phyloP scores from a whole-genome alignment of 2,329 filamentous ascomycete genomes.

The Rhytidhysteron rufulum region DNA sequence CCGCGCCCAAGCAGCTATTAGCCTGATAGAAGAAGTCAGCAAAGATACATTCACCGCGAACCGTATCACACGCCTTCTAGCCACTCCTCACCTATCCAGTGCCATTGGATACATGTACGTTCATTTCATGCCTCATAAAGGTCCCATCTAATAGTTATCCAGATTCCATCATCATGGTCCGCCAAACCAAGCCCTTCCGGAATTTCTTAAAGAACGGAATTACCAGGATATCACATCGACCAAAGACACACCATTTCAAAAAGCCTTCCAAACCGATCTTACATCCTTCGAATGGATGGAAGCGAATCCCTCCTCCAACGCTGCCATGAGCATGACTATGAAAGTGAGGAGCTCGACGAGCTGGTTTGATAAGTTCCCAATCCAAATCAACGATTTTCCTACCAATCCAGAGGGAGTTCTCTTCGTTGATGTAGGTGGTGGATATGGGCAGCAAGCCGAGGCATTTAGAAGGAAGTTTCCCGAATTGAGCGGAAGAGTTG shows the following conservation, averaged over 20 bases:
- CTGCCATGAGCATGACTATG: no score
- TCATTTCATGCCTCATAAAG: not conserved
- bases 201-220: conserved; percentile 14
- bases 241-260: conserved; percentile 4
- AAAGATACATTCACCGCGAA: not conserved
- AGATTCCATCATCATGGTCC: conserved; percentile 12
- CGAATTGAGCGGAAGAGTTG: not conserved
- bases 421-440: conserved; percentile 9
- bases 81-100: not conserved
- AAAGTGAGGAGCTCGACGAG: not conserved
- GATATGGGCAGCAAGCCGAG: conserved; percentile 3
- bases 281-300: conserved; percentile 1
- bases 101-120: not conserved
- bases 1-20: conserved; percentile 1
- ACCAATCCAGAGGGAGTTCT: not conserved
- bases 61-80: not conserved
- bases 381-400: not conserved
- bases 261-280: not conserved
- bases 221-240: conserved; percentile 5
- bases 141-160: not conserved
- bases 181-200: conserved; percentile 13
- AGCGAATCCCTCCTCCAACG: no score
- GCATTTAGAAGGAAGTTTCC: conserved; percentile 1
- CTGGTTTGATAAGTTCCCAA: conserved; percentile 3
- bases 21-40: not conserved